Conservation (phyloP, 2,329 filamentous ascomycete genomes). For the Bertia moriformis region DNA sequence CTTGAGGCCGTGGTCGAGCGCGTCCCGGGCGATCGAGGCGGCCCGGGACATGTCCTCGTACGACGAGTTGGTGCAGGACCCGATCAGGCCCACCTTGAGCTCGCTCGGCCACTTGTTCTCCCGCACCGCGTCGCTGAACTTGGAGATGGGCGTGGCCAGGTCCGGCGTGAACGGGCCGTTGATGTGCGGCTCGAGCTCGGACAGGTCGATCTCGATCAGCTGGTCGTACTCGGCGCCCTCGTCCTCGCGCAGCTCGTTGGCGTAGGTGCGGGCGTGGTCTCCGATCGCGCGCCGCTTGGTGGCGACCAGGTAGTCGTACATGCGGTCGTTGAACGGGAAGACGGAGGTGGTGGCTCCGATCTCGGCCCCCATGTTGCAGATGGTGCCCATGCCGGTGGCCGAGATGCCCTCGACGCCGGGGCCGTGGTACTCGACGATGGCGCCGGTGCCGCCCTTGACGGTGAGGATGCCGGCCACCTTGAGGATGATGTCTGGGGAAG, state of each 20-base stretch:
- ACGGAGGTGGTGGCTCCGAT: conserved; percentile 54
- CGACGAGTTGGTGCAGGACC: conserved; percentile 57
- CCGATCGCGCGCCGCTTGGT: conserved; percentile 60
- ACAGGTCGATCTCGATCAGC: conserved; percentile 61
- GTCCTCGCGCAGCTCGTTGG: conserved; percentile 52
- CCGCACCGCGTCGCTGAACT: conserved; percentile 62
- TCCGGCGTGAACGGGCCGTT: conserved; percentile 70
- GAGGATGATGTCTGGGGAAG: conserved; percentile 59
- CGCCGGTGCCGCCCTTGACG: conserved; percentile 66
- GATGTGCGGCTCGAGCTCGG: conserved; percentile 61
- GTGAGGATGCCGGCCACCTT: conserved; percentile 67
- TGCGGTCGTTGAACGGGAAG: conserved; percentile 68
- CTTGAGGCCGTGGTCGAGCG: conserved; percentile 59
- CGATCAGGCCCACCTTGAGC: conserved; percentile 63
- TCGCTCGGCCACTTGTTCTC: conserved; percentile 64
- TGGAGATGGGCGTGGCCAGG: conserved; percentile 63
- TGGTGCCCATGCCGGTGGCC: conserved; percentile 62
- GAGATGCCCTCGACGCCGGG: conserved; percentile 56
- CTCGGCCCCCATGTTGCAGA: conserved; percentile 34
- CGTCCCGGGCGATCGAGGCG: conserved; percentile 59
- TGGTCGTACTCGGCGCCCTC: conserved; percentile 61
- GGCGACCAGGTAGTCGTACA: conserved; percentile 61
- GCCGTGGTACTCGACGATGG: conserved; percentile 45
- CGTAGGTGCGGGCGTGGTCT: conserved; percentile 54
- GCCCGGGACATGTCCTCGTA: conserved; percentile 56